Base-by-base conservation (phyloP, 2,329 filamentous ascomycete genomes). In the Fusarium oligoseptatum region DNA sequence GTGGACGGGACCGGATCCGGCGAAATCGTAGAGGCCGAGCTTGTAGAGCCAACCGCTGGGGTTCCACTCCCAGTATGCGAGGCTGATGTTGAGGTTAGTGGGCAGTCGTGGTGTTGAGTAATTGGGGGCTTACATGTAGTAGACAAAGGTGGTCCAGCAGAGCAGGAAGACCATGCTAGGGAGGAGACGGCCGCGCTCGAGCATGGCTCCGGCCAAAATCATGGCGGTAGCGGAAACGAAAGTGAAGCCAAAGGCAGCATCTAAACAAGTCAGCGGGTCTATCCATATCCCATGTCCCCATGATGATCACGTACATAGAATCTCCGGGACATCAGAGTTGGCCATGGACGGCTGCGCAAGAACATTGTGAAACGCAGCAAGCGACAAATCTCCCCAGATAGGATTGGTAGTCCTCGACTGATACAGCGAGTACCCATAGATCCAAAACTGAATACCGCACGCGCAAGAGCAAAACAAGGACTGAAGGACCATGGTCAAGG, bases 41-140 rank as follows among this genome's bases (percentile, higher is more conserved):
- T 91, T 88, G 80, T 85, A 91, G 1, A 92, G 83, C 91, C 91
- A 93, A 12, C 91, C 91, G 62, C 87, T 88, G n/a, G 87, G 78
- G 76, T 92, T 92, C 91, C 91, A 93, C 5, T 90, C 91, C 90
- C 90, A 92, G 82, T 88, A 91, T 0, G 90, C 90, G 11, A 29
- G 29, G 29, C 29, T 29, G 6, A 50, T 15, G 1, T 2, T 0
- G 2, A 22, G 0, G 0, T 11, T 22, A 24, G 11, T 8, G 14
- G 15, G 24, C 4, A 27, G 12, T 8, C 3, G 0, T 6, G 1
- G 14, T 6, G 14, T 4, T 12, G 15, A 4, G 9, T 1, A 3
- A 8, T 3, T 11, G 4, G 1, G 2, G 0, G 39, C 77, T 11
- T 48, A 78, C 81, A 82, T 72, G 29, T 83, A 92, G 81, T 92